Base-by-base conservation (phyloP, 805 yeast genomes). In the Starmerella potacharoeniae region DNA sequence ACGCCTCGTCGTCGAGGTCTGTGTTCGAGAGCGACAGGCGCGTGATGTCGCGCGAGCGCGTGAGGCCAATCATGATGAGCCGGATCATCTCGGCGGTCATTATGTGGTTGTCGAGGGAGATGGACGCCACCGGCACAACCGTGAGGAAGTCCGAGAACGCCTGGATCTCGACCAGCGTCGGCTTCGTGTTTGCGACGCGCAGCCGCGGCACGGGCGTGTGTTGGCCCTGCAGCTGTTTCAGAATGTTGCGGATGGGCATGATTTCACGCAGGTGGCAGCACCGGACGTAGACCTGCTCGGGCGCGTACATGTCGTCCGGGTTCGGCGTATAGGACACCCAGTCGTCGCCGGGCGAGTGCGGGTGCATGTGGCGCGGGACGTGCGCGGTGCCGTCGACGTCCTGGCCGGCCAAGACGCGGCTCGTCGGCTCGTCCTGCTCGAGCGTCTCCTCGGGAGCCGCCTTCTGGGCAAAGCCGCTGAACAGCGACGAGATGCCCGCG, bases 241-340 rank as follows among this genome's bases (percentile, higher is more conserved):
- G 65, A 6, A 91, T 88, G 2, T 95, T 91, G 3, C 95, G 91
- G 50, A 90, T 90, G 1, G 97, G 97, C 58, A 90, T 68, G 55
- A 90, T 90, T 64, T 90, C 97, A 54, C 97, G 75, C 56, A 90
- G 72, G 68, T 90, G 97, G 67, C 97, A 90, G 68, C 97, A 91
- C 60, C 97, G 74, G 1, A 96, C 87, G 69, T 90, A 90, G 64
- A 91, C 75, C 47, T 81, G 77, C 62, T 87, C 96, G 52, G 84
- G 76, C 36, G 78, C 73, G 10, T 74, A 53, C n/a, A 29, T 65
- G 37, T 52, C 47, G 53, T 60, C 53, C 8, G 65, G 66, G n/a
- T 6, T 49, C 57, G 17, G 17, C 36, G 28, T 34, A 35, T 13
- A 33, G 28, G 58, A 55, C 28, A 62, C 69, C 17, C 63, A 64